Conservation (phyloP, 768 basidiomycete species). For the Asterophora lycoperdoides region DNA sequence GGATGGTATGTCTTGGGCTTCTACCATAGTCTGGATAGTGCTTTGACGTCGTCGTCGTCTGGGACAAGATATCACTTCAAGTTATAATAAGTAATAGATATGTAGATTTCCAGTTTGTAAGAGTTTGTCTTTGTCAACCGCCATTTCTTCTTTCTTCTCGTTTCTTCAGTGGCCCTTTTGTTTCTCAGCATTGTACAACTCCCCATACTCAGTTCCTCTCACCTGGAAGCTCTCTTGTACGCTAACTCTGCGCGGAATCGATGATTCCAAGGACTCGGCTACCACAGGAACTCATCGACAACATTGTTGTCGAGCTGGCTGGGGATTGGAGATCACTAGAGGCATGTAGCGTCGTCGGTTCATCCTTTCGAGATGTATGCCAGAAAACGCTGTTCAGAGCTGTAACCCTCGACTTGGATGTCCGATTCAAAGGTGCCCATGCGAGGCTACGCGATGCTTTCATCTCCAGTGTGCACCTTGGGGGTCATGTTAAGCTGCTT, state of each 20-base stretch:
- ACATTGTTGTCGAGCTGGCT: constrained; percentile 5
- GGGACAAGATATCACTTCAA: too few relatives aligned
- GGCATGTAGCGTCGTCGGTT: constrained; percentile 1
- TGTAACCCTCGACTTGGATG: not conserved
- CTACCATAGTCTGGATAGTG: not conserved
- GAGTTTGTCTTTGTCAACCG: too few relatives aligned
- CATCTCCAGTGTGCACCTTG: constrained; percentile 1
- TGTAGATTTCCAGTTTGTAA: not conserved
- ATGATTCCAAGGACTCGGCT: not conserved
- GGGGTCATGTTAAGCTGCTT: constrained; percentile 1
- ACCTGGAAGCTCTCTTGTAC: too few relatives aligned
- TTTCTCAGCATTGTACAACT: too few relatives aligned
- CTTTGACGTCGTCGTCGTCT: too few relatives aligned
- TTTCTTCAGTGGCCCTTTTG: too few relatives aligned
- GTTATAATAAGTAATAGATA: not conserved
- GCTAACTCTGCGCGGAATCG: too few relatives aligned
- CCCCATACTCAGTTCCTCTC: too few relatives aligned
- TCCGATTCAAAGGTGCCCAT: not conserved
- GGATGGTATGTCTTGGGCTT: constrained; percentile 11
- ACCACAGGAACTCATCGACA: constrained; percentile 5
- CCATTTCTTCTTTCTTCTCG: too few relatives aligned
- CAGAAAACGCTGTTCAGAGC: constrained; percentile 3
- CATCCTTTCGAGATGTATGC: not conserved
- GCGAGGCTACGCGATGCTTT: not conserved
- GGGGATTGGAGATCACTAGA: constrained; percentile 6